Conservation (phyloP, 108 stramenopile genomes). For the Fragilaria crotonensis region DNA sequence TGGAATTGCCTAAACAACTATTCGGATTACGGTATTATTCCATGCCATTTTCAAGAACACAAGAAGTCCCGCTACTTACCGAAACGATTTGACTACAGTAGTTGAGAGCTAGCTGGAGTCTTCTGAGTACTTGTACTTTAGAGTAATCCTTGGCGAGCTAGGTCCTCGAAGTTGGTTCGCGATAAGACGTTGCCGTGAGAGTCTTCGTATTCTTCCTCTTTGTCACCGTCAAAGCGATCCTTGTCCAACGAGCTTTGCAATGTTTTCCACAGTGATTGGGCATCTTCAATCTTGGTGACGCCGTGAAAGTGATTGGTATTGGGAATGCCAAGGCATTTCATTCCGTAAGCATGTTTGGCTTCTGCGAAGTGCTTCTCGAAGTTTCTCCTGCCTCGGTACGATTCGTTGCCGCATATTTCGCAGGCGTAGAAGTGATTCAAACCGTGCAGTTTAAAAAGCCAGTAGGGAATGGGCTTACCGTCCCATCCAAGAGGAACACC, state of each 20-base stretch:
- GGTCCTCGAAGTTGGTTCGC: conserved; percentile 87
- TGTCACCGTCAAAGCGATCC: conserved; percentile 73
- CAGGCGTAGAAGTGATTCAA: conserved; percentile 96
- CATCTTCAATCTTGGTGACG: conserved; percentile 96
- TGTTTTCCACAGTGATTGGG: conserved; percentile 81
- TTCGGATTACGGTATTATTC: too few species aligned
- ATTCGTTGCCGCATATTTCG: conserved; percentile 97
- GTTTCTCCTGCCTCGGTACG: conserved; percentile 89
- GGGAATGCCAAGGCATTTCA: conserved; percentile 96
- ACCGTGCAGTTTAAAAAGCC: conserved; percentile 99
- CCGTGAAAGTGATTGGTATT: conserved; percentile 99
- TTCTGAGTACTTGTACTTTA: too few species aligned
- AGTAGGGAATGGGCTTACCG: conserved; percentile 98
- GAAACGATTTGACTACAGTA: too few species aligned
- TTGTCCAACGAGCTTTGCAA: conserved; percentile 65
- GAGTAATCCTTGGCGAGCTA: conserved; percentile 92
- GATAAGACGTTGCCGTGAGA: conserved; percentile 96
- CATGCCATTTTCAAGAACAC: too few species aligned
- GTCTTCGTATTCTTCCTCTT: conserved; percentile 98
- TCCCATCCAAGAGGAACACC: conserved; percentile 98
- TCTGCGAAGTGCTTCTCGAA: conserved; percentile 98
- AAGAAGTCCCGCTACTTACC: too few species aligned
- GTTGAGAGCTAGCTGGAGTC: too few species aligned
- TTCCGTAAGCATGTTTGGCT: conserved; percentile 93
- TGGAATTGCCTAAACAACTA: too few species aligned